Evolutionary conservation across 176 grass and related monocot species (phyloP), one percentile per base, ranked within the genome.

Genomic region (Phoenix roebelenii): DNA sequence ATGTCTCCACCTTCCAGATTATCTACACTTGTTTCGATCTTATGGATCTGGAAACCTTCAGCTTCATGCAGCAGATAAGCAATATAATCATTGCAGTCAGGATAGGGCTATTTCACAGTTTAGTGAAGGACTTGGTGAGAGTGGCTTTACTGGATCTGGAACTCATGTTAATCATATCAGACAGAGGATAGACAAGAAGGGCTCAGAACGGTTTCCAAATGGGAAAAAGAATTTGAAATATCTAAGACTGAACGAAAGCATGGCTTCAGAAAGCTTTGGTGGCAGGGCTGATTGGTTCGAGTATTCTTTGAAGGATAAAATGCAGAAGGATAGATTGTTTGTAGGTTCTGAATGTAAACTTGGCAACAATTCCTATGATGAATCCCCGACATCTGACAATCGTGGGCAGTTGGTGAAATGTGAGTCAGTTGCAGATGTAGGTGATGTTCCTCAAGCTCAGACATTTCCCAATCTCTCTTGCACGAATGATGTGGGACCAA

Each of bases 1-100:
- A 67, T 35, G 51, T 82, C 75, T 44, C 35, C 35, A 16, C n/a
- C 50, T 15, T 23, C 60, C 94, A 93, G 86, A 79, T 59, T 56
- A 73, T 79, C 16, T 78, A 22, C 54, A 69, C 49, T 66, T 24
- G 4, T 77, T 66, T 77, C 74, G 59, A 69, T 78, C 79, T 23
- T 85, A 51, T 61, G 35, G 52, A 35, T 83, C 72, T 48, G 57
- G 65, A 49, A 77, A 83, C 69, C 68, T 59, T 67, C 61, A 68
- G 30, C 61, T 66, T 48, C 63, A 65, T 51, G 39, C 75, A 61
- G 50, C 1, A 23, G 66, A 60, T 73, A 78, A 64, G 52, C 78
- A 77, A 72, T 57, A 50, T 74, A 68, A 48, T 67, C 59, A 74
- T 53, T 71, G 68, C 66, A 64, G 49, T 55, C 72, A 67, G 15